Conservation (phyloP, 129 eudicot genomes). For the Silybum marianum region DNA sequence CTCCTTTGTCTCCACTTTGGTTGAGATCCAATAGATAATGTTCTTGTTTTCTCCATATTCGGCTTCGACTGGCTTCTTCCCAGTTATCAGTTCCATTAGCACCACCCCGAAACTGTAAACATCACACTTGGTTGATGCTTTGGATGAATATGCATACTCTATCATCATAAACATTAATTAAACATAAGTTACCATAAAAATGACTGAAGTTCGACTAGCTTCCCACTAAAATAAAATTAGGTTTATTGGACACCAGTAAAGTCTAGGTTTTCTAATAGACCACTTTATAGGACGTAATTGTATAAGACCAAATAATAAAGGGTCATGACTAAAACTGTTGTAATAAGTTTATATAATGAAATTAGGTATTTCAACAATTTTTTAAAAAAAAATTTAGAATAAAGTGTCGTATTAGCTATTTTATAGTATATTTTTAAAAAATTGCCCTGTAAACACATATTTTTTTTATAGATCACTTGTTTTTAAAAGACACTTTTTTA, state of each 20-base stretch:
- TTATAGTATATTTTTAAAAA: no score
- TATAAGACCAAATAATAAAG: not conserved
- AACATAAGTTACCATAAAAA: not conserved
- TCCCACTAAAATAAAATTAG: no score
- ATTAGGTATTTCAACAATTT: no score
- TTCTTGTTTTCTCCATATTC: slow-evolving; percentile 95
- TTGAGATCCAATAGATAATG: slow-evolving; percentile 79
- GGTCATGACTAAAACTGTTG: not conserved
- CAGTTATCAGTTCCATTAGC: slow-evolving; percentile 79
- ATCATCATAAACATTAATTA: slow-evolving; percentile 8
- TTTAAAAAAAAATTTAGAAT: no score
- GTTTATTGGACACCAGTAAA: not conserved
- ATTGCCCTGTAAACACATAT: not conserved
- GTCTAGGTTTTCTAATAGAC: no score
- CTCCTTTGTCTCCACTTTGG: slow-evolving; percentile 81
- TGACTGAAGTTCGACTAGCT: not conserved
- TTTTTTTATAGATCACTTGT: no score
- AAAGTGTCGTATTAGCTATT: not conserved
- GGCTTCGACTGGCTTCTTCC: slow-evolving; percentile 85
- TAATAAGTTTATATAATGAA: not conserved
- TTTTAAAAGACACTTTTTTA: not conserved
- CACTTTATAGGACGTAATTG: not conserved
- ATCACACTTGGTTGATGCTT: slow-evolving; percentile 90
- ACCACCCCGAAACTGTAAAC: slow-evolving; percentile 92
- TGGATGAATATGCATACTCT: slow-evolving; percentile 87